A percentile compares a stretch with the other conserved stretches of the same genome.
These are phyloP conservation scores for Leccinum aurantiacum DNA, from an alignment of 768 basidiomycete species.

Conservation along the genomic window DNA sequence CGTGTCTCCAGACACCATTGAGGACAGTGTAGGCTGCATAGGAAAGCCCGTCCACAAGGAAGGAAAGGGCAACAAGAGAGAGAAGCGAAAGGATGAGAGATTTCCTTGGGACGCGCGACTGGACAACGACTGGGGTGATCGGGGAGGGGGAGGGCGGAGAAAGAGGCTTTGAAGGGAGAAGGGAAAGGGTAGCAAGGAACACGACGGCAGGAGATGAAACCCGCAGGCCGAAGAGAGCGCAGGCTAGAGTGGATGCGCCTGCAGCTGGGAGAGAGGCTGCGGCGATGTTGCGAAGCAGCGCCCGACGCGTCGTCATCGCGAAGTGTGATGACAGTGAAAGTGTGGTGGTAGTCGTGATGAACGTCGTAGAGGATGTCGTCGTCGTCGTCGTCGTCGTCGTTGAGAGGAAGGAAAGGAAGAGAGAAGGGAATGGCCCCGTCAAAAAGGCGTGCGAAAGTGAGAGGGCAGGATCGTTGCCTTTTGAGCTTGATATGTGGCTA, in stretches of 20 bases:
- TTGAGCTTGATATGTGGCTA: constrained; percentile 34
- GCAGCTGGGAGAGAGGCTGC: constrained; percentile 24
- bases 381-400: constrained; percentile 33
- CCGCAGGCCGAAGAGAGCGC: constrained; percentile 56
- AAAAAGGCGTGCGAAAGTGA: constrained; percentile 33
- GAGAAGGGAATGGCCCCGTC: constrained; percentile 23
- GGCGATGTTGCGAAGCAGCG: constrained; percentile 20
- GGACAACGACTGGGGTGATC: constrained; percentile 78
- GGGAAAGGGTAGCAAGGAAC: constrained; percentile 58
- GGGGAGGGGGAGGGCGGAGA: constrained; percentile 49
- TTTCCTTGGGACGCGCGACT: constrained; percentile 70
- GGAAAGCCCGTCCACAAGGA: constrained; percentile 73
- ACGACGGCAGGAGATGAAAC: constrained; percentile 69
- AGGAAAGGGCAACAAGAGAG: constrained; percentile 68
- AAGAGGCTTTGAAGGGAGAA: constrained; percentile 50
- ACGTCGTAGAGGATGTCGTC: not conserved
- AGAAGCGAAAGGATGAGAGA: constrained; percentile 71
- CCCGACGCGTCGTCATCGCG: constrained; percentile 28
- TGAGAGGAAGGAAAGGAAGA: constrained; percentile 17
- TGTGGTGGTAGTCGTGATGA: not conserved
- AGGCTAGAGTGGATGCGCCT: constrained; percentile 24
- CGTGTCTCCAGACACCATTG: constrained; percentile 60
- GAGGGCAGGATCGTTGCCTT: constrained; percentile 28
- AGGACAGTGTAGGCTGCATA: constrained; percentile 67
- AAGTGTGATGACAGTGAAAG: constrained; percentile 1